Conservation (phyloP, 768 basidiomycete species). For the Rhodotorula paludigena region DNA sequence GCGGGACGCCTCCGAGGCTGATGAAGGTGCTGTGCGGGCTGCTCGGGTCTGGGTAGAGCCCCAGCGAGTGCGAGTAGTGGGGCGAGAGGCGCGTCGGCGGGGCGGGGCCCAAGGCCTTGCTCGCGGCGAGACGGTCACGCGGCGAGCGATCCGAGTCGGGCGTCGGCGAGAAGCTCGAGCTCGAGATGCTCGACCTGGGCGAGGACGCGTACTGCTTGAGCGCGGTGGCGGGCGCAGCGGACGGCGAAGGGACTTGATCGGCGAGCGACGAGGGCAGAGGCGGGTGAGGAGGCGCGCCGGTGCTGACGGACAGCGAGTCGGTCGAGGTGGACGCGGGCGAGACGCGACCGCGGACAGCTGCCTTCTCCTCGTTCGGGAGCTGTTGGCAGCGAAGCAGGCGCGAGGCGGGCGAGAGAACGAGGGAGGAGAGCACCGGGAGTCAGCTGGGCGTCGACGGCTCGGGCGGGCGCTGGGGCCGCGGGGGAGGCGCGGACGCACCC, state of each 20-base stretch:
- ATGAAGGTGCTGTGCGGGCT: not conserved
- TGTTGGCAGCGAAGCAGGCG: not conserved
- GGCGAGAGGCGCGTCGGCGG: constrained; percentile 1
- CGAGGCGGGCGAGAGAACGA: not conserved
- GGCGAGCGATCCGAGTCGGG: constrained; percentile 18
- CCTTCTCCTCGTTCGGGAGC: constrained; percentile 25
- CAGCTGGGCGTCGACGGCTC: not conserved
- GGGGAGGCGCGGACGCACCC: not conserved
- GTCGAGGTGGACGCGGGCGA: constrained; percentile 7
- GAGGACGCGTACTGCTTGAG: not conserved
- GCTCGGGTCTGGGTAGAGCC: constrained; percentile 7
- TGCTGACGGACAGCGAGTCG: not conserved
- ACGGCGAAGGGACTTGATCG: not conserved
- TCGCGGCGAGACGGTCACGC: constrained; percentile 3
- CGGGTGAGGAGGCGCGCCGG: not conserved
- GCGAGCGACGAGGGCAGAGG: not conserved
- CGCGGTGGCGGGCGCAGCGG: not conserved
- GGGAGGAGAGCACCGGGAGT: not conserved
- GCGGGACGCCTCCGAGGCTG: not conserved
- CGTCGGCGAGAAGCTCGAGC: not conserved
- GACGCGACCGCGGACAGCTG: not conserved
- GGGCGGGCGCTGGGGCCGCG: not conserved
- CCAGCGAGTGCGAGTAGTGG: not conserved
- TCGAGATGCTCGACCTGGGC: not conserved
- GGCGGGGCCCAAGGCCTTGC: not conserved